Percentiles rank a stretch among this genome's conserved stretches.
These are phyloP conservation scores for Globisporangium nagaii DNA, from an alignment of 352 stramenopile genomes.

Conservation along the genomic window DNA sequence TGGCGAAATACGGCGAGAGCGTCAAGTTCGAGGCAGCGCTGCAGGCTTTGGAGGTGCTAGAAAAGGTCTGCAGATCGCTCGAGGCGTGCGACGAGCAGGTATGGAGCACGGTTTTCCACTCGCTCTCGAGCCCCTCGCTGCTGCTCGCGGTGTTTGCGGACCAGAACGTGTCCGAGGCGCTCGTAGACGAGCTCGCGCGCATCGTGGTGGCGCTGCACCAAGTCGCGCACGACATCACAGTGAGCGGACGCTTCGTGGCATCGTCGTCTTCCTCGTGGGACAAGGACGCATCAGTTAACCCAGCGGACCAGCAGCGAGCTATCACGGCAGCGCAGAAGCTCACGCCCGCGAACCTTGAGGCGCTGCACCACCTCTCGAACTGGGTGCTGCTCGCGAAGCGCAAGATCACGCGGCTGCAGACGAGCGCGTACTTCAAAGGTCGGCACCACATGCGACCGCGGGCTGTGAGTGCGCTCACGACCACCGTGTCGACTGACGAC, in stretches of 20 bases:
- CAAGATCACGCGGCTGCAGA: constrained; percentile 54
- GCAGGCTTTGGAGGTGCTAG: constrained; percentile 59
- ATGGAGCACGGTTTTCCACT: constrained; percentile 21
- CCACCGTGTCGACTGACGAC: constrained; percentile 26
- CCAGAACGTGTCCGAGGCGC: constrained; percentile 22
- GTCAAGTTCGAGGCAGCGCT: constrained; percentile 52
- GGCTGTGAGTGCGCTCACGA: constrained; percentile 47
- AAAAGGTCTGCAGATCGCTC: constrained; percentile 14
- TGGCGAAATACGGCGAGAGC: constrained; percentile 46
- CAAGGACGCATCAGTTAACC: neutral
- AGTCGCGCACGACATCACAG: constrained; percentile 41
- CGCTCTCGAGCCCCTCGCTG: constrained; percentile 58
- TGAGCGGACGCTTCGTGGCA: constrained; percentile 35
- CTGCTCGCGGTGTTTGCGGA: constrained; percentile 56
- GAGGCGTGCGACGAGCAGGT: constrained; percentile 5
- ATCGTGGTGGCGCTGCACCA: constrained; percentile 47
- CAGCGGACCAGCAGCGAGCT: neutral
- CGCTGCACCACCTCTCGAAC: constrained; percentile 67
- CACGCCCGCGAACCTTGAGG: constrained; percentile 67
- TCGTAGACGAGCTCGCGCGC: constrained; percentile 57
- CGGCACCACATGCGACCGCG: constrained; percentile 18
- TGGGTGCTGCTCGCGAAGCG: constrained; percentile 77
- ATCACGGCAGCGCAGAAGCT: constrained; percentile 14
- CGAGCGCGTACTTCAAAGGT: constrained; percentile 24
- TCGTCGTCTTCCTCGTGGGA: constrained; percentile 7